Conservation (phyloP, 345 rosid genomes). For the Cardiospermum halicacabum region DNA sequence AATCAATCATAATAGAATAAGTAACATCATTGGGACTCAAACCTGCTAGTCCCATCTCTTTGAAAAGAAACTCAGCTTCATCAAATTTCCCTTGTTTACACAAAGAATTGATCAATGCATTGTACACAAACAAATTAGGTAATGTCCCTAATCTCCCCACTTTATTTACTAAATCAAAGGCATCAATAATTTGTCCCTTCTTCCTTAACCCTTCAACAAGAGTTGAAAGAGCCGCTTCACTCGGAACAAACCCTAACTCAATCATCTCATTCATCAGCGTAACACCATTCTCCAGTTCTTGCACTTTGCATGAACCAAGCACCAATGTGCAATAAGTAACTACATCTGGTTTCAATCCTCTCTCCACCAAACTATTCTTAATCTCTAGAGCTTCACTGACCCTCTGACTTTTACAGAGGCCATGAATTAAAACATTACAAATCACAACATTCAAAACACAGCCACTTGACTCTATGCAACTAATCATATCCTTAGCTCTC, state of each 20-base stretch:
- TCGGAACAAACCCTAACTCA: conserved; percentile 48
- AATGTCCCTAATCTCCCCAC: conserved; percentile 37
- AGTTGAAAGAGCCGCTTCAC: conserved; percentile 61
- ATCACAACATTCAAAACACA: conserved; percentile 50
- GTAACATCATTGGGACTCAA: conserved; percentile 57
- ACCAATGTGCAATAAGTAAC: conserved; percentile 73
- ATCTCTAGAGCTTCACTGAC: conserved; percentile 61
- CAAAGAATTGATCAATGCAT: conserved; percentile 65
- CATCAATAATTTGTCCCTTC: conserved; percentile 49
- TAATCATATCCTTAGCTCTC: conserved; percentile 58
- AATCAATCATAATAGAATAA: conserved; percentile 69
- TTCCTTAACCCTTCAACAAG: conserved; percentile 72
- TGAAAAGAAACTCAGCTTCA: conserved; percentile 62
- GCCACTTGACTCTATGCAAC: conserved; percentile 47
- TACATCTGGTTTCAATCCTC: conserved; percentile 47
- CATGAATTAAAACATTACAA: conserved; percentile 75
- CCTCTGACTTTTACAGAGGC: conserved; percentile 70
- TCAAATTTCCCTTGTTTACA: conserved; percentile 54
- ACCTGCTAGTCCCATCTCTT: conserved; percentile 45
- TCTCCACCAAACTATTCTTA: conserved; percentile 44
- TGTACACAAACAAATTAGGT: conserved; percentile 71
- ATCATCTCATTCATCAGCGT: conserved; percentile 70
- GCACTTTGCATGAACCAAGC: conserved; percentile 64
- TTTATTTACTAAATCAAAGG: conserved; percentile 51
- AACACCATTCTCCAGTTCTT: conserved; percentile 48